Percentiles rank a stretch among this genome's conserved stretches.
Evolutionary conservation across 345 rosid genomes (phyloP).

Genomic region (Erodium maritimum): DNA sequence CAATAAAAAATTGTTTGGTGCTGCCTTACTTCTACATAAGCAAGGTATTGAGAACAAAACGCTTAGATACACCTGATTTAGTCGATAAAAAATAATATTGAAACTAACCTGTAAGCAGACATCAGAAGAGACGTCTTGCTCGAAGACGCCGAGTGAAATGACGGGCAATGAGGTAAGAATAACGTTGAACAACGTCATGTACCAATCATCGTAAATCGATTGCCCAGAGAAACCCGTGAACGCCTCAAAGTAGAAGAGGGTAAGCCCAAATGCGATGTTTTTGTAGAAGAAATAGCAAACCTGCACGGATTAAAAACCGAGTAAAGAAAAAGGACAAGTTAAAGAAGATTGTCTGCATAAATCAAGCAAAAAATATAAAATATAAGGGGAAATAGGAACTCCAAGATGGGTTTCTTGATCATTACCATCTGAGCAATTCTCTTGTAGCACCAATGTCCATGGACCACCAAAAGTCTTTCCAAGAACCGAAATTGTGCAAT

Average conservation of each 20-base stretch:
- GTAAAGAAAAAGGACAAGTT: not conserved
- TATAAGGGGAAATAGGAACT: not conserved
- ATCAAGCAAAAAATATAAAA: not conserved
- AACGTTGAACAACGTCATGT: constrained; percentile 84
- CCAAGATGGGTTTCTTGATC: not conserved
- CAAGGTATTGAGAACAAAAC: too few species aligned
- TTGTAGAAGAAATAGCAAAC: constrained; percentile 99
- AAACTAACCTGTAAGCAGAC: constrained; percentile 87
- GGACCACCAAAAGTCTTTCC: constrained; percentile 96
- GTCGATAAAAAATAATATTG: too few species aligned
- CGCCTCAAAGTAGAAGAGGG: constrained; percentile 97
- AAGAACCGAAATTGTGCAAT: constrained; percentile 90
- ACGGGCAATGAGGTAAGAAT: constrained; percentile 89
- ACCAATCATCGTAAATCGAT: constrained; percentile 88
- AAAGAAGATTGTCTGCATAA: constrained; percentile 4
- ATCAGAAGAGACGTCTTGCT: constrained; percentile 91
- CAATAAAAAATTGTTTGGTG: too few species aligned
- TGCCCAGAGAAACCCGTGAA: constrained; percentile 93
- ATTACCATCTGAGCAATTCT: constrained; percentile 98
- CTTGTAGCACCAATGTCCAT: constrained; percentile 99
- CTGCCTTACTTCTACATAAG: too few species aligned
- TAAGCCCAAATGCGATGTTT: constrained; percentile 95
- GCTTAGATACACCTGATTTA: too few species aligned
- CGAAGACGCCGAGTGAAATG: constrained; percentile 92
- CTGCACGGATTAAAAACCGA: constrained; percentile 28